Evolutionary conservation across 805 yeast genomes (phyloP).

Genomic region (Candida ortonii): DNA sequence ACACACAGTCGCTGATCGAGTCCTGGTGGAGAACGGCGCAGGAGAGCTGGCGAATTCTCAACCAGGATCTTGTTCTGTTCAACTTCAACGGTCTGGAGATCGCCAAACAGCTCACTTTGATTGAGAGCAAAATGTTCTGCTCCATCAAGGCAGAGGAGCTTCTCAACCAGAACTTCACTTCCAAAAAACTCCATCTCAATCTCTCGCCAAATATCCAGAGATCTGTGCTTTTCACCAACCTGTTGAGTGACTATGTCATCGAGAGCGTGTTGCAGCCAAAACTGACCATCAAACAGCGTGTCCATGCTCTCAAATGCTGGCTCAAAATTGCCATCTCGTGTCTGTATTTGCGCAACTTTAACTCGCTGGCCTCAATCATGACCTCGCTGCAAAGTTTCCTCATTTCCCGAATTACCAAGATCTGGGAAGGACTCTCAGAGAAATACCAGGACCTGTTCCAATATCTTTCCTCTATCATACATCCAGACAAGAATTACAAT

Average conservation of each 20-base stretch:
- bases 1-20: conserved; percentile 36
- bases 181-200: conserved; percentile 55
- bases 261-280: conserved; percentile 63
- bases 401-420: conserved; percentile 54
- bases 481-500: conserved; percentile 70
- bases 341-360: conserved; percentile 69
- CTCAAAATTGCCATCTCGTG: conserved; percentile 70
- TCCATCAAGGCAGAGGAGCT: conserved; percentile 63
- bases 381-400: conserved; percentile 73
- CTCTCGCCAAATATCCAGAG: conserved; percentile 62
- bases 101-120: conserved; percentile 72
- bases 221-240: conserved; percentile 66
- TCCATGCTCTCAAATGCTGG: conserved; percentile 63
- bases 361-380: conserved; percentile 75
- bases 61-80: conserved; percentile 49
- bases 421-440: conserved; percentile 58
- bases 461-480: conserved; percentile 63
- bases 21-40: conserved; percentile 52
- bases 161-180: conserved; percentile 59
- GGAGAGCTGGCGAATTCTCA: conserved; percentile 56
- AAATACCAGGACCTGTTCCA: conserved; percentile 63
- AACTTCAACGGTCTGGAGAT: conserved; percentile 69
- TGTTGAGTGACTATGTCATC: conserved; percentile 66
- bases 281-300: conserved; percentile 46
- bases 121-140: conserved; percentile 67